A percentile compares a stretch with the other conserved stretches of the same genome.
Conservation (phyloP, 2,329 filamentous ascomycete genomes). For the Fusarium sp. region DNA sequence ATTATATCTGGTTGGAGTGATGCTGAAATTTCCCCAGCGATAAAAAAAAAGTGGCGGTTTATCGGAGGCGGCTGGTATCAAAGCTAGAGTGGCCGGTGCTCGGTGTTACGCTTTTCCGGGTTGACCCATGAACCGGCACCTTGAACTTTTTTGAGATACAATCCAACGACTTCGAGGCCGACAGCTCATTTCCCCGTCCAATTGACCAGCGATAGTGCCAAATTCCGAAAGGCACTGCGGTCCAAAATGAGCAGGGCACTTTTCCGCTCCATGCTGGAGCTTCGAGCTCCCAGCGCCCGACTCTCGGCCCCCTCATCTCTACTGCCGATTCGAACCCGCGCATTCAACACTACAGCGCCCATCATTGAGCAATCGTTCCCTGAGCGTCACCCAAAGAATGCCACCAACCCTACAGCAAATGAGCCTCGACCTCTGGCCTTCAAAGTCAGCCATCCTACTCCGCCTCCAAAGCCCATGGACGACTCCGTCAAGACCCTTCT, state of each 20-base stretch:
- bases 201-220: slow-evolving; percentile 42
- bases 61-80: slow-evolving; percentile 29
- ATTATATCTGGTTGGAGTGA: slow-evolving; percentile 32
- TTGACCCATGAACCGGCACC: slow-evolving; percentile 10
- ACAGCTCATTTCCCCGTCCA: slow-evolving; percentile 23
- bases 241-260: slow-evolving; percentile 67
- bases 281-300: slow-evolving; percentile 57
- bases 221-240: slow-evolving; percentile 42
- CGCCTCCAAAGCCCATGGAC: slow-evolving; percentile 57
- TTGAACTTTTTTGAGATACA: slow-evolving; percentile 45
- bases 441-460: slow-evolving; percentile 54
- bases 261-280: slow-evolving; percentile 72
- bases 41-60: slow-evolving; percentile 49
- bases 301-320: slow-evolving; percentile 41
- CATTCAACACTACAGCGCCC: slow-evolving; percentile 54
- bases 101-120: slow-evolving; percentile 52
- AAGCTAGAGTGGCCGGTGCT: slow-evolving; percentile 35
- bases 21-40: slow-evolving; percentile 45
- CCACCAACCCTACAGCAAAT: slow-evolving; percentile 50
- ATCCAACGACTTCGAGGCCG: slow-evolving; percentile 34
- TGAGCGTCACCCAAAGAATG: slow-evolving; percentile 51
- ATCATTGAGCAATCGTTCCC: slow-evolving; percentile 56
- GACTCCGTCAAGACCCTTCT: slow-evolving; percentile 70
- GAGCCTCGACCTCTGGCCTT: slow-evolving; percentile 52
- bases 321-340: slow-evolving; percentile 44